phyloP scores from a whole-genome alignment of 192 early-diverging fungal species.

The Coemansia sp. region DNA sequence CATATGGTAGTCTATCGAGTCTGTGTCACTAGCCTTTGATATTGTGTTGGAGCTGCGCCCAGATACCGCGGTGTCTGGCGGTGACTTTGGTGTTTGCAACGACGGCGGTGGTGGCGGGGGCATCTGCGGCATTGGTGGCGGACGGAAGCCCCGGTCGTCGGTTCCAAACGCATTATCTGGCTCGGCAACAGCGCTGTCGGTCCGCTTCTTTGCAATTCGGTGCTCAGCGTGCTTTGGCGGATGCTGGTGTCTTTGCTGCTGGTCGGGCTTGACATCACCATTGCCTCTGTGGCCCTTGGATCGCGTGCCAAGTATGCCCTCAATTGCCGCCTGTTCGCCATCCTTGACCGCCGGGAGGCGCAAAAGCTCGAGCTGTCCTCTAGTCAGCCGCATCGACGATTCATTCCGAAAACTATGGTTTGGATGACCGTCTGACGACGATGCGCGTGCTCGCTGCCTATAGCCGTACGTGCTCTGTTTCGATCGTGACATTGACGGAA shows the following conservation, averaged over 20 bases:
- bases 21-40: constrained; percentile 20
- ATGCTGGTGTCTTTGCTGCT: constrained; percentile 13
- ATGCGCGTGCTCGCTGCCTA: constrained; percentile 9
- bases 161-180: too few species aligned
- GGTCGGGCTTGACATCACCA: constrained; percentile 5
- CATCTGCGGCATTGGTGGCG: constrained; percentile 40
- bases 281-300: constrained; percentile 12
- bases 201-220: not conserved
- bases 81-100: constrained; percentile 29
- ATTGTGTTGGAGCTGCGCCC: constrained; percentile 13
- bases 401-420: constrained; percentile 7
- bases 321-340: not conserved
- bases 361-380: constrained; percentile 25
- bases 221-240: constrained; percentile 3
- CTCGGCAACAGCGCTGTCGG: not conserved
- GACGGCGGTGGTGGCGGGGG: constrained; percentile 33
- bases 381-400: constrained; percentile 23
- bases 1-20: constrained; percentile 48
- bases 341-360: constrained; percentile 21
- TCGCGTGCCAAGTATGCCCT: constrained; percentile 8
- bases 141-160: constrained; percentile 3
- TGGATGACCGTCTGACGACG: constrained; percentile 13
- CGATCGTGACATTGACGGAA: not conserved
- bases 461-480: constrained; percentile 1
- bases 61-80: constrained; percentile 14